phyloP scores from a whole-genome alignment of 306 rosid genomes.

The Corylus americana region DNA sequence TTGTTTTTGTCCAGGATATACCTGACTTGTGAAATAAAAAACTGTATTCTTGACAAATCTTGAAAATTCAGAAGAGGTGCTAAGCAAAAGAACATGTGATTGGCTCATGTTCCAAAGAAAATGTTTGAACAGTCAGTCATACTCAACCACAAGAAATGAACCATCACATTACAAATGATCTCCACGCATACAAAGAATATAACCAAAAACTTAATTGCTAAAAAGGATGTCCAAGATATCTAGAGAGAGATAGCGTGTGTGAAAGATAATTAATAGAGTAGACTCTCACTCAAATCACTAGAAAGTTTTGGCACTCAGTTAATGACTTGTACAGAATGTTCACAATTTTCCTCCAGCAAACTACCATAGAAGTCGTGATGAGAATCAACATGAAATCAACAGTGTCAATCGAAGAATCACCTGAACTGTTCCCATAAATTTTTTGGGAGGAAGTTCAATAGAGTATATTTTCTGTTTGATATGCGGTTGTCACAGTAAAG shows the following conservation, averaged over 20 bases:
- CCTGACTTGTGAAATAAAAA: not conserved
- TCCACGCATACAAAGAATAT: not conserved
- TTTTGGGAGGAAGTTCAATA: conserved; percentile 88
- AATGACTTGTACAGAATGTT: not conserved
- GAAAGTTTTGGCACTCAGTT: not conserved
- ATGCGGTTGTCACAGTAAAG: conserved; percentile 79
- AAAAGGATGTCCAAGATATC: not conserved
- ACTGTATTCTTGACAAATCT: not conserved
- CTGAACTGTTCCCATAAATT: conserved; percentile 98
- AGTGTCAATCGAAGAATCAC: conserved; percentile 44
- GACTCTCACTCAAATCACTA: too few species aligned
- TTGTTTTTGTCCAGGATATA: not conserved
- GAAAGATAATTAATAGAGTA: not conserved
- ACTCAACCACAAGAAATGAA: not conserved
- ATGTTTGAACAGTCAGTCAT: not conserved
- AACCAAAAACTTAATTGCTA: not conserved
- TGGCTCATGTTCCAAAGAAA: not conserved
- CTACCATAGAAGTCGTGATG: conserved; percentile 8
- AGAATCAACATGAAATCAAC: conserved; percentile 23
- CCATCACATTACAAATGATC: not conserved
- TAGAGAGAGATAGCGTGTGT: not conserved
- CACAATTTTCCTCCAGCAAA: not conserved
- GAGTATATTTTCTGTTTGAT: conserved; percentile 84
- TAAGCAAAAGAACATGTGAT: not conserved
- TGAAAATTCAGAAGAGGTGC: not conserved